These are phyloP conservation scores for Phytophthora cactorum DNA, from an alignment of 352 stramenopile species.

Conservation along the genomic window DNA sequence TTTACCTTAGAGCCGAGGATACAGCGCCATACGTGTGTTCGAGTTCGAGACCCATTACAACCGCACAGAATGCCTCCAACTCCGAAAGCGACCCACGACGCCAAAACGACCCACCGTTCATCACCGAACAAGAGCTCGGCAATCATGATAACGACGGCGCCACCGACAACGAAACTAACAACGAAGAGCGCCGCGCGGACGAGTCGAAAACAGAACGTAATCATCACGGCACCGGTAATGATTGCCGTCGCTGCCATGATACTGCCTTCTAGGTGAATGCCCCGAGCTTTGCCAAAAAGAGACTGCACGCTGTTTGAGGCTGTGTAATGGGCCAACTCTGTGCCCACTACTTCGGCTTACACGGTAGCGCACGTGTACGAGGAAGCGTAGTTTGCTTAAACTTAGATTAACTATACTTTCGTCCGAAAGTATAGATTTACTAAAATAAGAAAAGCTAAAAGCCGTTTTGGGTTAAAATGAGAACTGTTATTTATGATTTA, in stretches of 20 bases:
- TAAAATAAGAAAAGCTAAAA: no score
- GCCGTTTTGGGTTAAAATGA: no score
- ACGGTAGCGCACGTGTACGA: no score
- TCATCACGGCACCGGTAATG: conserved; percentile 45
- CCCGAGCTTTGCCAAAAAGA: conserved; percentile 47
- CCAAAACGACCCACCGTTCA: conserved; percentile 48
- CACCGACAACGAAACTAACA: conserved; percentile 49
- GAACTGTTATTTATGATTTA: no score
- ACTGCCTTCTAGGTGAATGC: conserved; percentile 44
- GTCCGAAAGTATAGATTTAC: no score
- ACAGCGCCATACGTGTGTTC: no score
- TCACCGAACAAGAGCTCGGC: conserved; percentile 39
- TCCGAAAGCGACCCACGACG: conserved; percentile 58
- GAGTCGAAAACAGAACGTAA: conserved; percentile 56
- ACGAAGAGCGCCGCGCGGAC: conserved; percentile 58
- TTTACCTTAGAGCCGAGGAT: no score
- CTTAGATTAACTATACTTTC: no score
- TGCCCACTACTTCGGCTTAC: no score
- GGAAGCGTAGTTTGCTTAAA: no score
- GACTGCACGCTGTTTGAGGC: conserved; percentile 42
- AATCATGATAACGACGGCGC: conserved; percentile 39
- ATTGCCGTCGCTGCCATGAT: conserved; percentile 54
- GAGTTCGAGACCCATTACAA: no score
- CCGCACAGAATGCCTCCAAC: conserved; percentile 37
- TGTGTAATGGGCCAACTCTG: background rate